Evolutionary conservation across 441 rosid genomes (phyloP), one percentile per base, ranked within the genome.

Genomic region (Euphorbia schlechtendalii): DNA sequence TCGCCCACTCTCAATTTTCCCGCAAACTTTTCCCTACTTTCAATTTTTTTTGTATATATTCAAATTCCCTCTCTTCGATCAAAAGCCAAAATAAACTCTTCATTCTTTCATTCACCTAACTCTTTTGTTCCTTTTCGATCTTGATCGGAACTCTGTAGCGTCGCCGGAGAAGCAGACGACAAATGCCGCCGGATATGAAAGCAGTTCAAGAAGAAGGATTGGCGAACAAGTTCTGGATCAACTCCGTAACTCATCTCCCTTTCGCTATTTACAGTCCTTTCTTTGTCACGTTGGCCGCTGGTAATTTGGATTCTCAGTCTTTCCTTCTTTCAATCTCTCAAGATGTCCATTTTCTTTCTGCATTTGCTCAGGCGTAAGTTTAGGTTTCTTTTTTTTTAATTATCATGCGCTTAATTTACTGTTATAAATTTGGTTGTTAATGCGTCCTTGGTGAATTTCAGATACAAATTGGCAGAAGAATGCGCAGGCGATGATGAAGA

Each of bases 401-500:
- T 8, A 18, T 24, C 4, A 32, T 32, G 34, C 34, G 34, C 34
- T 32, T 20, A n/a, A 24, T 52, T 13, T 14, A n/a, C 4, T 18
- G 6, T 3, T 4, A n/a, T 3, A 4, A 14, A 8, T 25, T 0
- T 36, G 13, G 4, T 49, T 52, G 18, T 32, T n/a, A 8, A 38
- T 25, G 56, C n/a, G 30, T 22, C 10, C n/a, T 40, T 69, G 28
- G 61, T 60, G n/a, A 45, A 34, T 38, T 62, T 60, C 70, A 86
- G 92, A 72, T 84, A 77, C 55, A 80, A 78, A 61, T 60, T 77
- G 75, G 90, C 92, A 1, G 88, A 83, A 68, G 86, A 83, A 41
- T 84, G 82, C 70, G 80, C 90, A 4, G 90, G 82, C 45, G 88
- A 81, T 63, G 90, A 86, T 21, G 90, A 81, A 40, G 88, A 71